Evolutionary conservation across 148 eudicot species (phyloP).

Genomic region (Silene conica): DNA sequence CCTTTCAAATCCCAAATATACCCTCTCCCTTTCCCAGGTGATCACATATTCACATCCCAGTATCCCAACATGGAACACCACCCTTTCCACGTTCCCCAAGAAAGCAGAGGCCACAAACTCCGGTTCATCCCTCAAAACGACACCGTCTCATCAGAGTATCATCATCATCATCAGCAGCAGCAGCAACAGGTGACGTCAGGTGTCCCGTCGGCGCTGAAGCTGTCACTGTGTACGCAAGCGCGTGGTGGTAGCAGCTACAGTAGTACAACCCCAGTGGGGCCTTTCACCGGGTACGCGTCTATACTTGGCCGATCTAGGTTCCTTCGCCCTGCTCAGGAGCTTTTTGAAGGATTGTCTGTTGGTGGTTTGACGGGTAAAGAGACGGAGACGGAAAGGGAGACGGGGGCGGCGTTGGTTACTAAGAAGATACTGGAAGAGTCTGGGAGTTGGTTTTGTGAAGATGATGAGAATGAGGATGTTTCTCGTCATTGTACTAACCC

Average conservation of each 20-base stretch:
- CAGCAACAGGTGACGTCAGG: neutral
- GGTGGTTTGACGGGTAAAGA: neutral
- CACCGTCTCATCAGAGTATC: neutral
- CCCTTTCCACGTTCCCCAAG: constrained; percentile 37
- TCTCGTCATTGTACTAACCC: constrained; percentile 27
- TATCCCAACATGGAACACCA: constrained; percentile 21
- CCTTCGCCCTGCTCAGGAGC: constrained; percentile 40
- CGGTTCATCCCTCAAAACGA: constrained; percentile 21
- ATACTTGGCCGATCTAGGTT: constrained; percentile 41
- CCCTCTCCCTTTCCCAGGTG: neutral
- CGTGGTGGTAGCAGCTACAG: constrained; percentile 14
- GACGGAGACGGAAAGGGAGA: neutral
- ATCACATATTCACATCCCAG: neutral
- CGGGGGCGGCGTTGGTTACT: neutral
- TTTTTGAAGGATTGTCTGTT: constrained; percentile 31
- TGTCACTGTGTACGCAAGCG: constrained; percentile 30
- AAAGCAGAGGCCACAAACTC: constrained; percentile 38
- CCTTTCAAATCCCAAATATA: neutral
- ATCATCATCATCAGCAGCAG: too few species aligned
- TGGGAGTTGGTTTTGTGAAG: constrained; percentile 23
- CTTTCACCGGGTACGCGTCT: constrained; percentile 47
- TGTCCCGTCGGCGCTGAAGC: constrained; percentile 11
- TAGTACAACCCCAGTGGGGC: constrained; percentile 31
- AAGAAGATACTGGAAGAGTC: constrained; percentile 29
- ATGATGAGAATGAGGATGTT: constrained; percentile 5